Evolutionary conservation across 2,329 filamentous ascomycete genomes (phyloP).

Genomic region (Rutstroemia sydowiana): DNA sequence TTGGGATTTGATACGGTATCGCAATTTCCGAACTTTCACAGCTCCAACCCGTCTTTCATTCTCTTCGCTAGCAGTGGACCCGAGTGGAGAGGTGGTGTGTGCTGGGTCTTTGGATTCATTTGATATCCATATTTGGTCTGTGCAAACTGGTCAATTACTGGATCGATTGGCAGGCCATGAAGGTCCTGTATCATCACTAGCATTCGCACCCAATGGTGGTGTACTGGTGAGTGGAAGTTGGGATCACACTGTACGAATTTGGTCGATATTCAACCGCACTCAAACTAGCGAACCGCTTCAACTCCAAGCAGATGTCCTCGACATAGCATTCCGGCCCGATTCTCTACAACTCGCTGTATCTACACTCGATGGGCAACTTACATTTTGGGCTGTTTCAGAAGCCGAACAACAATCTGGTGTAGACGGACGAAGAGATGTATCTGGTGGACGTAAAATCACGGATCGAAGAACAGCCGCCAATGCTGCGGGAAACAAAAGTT

Average conservation of each 20-base stretch:
- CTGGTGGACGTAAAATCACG: slow-evolving; percentile 79
- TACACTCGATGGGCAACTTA: slow-evolving; percentile 86
- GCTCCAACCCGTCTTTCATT: slow-evolving; percentile 87
- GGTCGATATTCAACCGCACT: slow-evolving; percentile 89
- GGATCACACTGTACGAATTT: slow-evolving; percentile 92
- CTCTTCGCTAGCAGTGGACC: slow-evolving; percentile 91
- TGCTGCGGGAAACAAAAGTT: slow-evolving; percentile 81
- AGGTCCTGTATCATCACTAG: slow-evolving; percentile 80
- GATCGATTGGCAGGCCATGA: slow-evolving; percentile 90
- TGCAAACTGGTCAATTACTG: slow-evolving; percentile 91
- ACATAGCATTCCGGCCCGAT: slow-evolving; percentile 81
- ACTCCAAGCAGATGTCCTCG: slow-evolving; percentile 83
- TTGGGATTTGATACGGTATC: slow-evolving; percentile 92
- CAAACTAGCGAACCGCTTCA: slow-evolving; percentile 94
- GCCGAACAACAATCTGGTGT: slow-evolving; percentile 79
- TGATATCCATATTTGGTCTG: slow-evolving; percentile 96
- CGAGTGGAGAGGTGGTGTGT: slow-evolving; percentile 91
- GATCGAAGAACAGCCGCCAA: slow-evolving; percentile 91
- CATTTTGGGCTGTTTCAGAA: slow-evolving; percentile 89
- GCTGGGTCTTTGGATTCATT: slow-evolving; percentile 94
- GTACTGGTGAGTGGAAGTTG: slow-evolving; percentile 87
- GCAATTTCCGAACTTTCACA: slow-evolving; percentile 96
- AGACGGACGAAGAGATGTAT: slow-evolving; percentile 86
- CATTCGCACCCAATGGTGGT: slow-evolving; percentile 81
- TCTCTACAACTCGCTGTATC: slow-evolving; percentile 86